Percentiles rank a stretch among this genome's conserved stretches.
Evolutionary conservation across 495 filamentous ascomycete genomes (phyloP).

Genomic region (Penicillium pancosmium): DNA sequence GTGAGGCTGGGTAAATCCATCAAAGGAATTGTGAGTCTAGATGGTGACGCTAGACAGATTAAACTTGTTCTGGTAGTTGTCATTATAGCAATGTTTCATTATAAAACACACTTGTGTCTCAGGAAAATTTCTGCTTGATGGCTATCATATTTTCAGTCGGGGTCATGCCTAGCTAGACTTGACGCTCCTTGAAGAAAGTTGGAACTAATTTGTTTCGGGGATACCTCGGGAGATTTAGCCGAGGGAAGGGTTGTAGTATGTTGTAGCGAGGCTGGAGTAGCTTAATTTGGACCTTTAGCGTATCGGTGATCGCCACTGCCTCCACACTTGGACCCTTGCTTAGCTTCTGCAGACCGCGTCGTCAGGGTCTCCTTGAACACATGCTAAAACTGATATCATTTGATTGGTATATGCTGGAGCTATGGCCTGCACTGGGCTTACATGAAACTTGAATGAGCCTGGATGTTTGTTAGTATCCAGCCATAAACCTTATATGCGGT

Average conservation of each 20-base stretch:
- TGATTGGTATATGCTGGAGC: background rate
- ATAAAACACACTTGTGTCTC: constrained; percentile 8
- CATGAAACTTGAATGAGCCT: background rate
- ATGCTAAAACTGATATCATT: background rate
- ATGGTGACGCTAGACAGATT: constrained; percentile 2
- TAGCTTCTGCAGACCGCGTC: background rate
- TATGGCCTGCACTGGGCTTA: background rate
- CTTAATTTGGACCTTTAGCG: background rate
- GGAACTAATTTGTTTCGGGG: background rate
- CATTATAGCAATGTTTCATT: constrained; percentile 9
- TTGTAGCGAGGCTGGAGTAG: background rate
- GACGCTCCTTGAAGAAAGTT: constrained; percentile 1
- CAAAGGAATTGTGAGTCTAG: background rate
- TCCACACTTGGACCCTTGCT: constrained; percentile 10
- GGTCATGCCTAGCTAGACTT: background rate
- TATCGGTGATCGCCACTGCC: background rate
- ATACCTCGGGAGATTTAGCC: constrained; percentile 2
- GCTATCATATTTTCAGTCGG: background rate
- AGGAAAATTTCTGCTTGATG: background rate
- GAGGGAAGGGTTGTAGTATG: background rate
- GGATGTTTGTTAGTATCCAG: background rate
- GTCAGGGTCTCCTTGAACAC: background rate
- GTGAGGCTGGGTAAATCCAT: constrained; percentile 1
- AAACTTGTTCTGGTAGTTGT: background rate
- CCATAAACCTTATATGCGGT: constrained; percentile 1